phyloP scores from a whole-genome alignment of 495 filamentous ascomycete genomes.

The Hyaloscypha bicolor region DNA sequence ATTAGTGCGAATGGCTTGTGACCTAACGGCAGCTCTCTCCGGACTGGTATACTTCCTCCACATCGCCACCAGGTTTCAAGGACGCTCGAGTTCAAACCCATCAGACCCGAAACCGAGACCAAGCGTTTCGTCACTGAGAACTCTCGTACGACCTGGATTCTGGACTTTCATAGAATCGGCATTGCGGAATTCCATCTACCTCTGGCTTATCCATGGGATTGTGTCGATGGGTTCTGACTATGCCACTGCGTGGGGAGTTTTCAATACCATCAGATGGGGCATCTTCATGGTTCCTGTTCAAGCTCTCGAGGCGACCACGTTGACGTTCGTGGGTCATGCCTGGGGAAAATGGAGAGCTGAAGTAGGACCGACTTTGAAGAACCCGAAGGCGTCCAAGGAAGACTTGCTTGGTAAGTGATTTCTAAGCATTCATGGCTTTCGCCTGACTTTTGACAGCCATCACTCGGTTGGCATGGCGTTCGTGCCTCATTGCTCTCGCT shows the following conservation, averaged over 20 bases:
- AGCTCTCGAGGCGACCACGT: constrained; percentile 63
- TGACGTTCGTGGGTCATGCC: constrained; percentile 67
- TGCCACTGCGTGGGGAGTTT: constrained; percentile 74
- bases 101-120: constrained; percentile 33
- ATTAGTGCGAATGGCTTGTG: constrained; percentile 61
- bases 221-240: constrained; percentile 63
- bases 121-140: constrained; percentile 46
- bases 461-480: constrained; percentile 55
- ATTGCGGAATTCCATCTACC: constrained; percentile 68
- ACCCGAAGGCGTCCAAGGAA: constrained; percentile 40
- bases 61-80: constrained; percentile 19
- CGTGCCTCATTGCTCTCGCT: constrained; percentile 49
- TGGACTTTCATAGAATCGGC: constrained; percentile 66
- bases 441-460: constrained; percentile 40
- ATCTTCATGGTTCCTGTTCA: constrained; percentile 76
- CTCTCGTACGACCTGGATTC: constrained; percentile 56
- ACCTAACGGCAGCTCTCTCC: constrained; percentile 54
- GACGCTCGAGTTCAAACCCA: background rate
- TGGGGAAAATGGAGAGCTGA: constrained; percentile 63
- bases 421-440: background rate
- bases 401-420: constrained; percentile 40
- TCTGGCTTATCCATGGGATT: constrained; percentile 71
- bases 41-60: constrained; percentile 64
- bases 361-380: constrained; percentile 39
- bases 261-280: constrained; percentile 80